A percentile compares a stretch with the other conserved stretches of the same genome.
phyloP scores from a whole-genome alignment of 176 grass and related monocot genomes.

The Dactylis glomerata region DNA sequence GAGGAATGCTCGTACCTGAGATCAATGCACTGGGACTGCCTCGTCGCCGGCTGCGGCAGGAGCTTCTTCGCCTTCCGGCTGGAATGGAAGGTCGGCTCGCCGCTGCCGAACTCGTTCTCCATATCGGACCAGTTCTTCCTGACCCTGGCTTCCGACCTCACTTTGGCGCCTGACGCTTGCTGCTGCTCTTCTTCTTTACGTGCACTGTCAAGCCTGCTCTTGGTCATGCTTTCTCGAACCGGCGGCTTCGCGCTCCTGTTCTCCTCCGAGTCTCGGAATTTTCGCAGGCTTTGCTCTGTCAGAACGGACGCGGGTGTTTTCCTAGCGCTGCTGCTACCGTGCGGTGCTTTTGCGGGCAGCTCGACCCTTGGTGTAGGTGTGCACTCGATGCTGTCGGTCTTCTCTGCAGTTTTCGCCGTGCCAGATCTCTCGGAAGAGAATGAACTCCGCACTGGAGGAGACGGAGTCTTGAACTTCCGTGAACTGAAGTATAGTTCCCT shows the following conservation, averaged over 20 bases:
- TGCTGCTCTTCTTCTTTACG: slow-evolving; percentile 23
- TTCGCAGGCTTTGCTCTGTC: slow-evolving; percentile 47
- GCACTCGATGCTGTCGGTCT: slow-evolving; percentile 35
- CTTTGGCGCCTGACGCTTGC: neutral
- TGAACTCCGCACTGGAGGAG: slow-evolving; percentile 57
- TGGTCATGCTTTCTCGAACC: slow-evolving; percentile 35
- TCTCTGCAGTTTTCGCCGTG: slow-evolving; percentile 34
- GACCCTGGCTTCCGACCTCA: slow-evolving; percentile 21
- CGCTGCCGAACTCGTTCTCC: slow-evolving; percentile 47
- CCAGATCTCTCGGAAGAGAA: slow-evolving; percentile 46
- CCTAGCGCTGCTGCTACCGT: neutral
- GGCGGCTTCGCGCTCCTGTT: slow-evolving; percentile 37
- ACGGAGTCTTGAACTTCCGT: slow-evolving; percentile 48
- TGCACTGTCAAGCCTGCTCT: slow-evolving; percentile 31
- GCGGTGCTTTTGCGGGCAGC: slow-evolving; percentile 25
- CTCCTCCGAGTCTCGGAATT: slow-evolving; percentile 55
- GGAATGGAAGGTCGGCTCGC: slow-evolving; percentile 33
- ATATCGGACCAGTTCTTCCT: slow-evolving; percentile 35
- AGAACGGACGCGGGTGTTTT: slow-evolving; percentile 31
- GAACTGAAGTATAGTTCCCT: slow-evolving; percentile 41
- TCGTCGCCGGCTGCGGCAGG: slow-evolving; percentile 2
- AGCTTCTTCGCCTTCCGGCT: slow-evolving; percentile 40
- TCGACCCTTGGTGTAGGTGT: slow-evolving; percentile 38
- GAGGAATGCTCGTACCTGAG: slow-evolving; percentile 10
- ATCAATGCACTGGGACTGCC: slow-evolving; percentile 51